Percentiles rank a stretch among this genome's conserved stretches.
phyloP scores from a whole-genome alignment of 331 rosid genomes.

The Acacia pycnantha region DNA sequence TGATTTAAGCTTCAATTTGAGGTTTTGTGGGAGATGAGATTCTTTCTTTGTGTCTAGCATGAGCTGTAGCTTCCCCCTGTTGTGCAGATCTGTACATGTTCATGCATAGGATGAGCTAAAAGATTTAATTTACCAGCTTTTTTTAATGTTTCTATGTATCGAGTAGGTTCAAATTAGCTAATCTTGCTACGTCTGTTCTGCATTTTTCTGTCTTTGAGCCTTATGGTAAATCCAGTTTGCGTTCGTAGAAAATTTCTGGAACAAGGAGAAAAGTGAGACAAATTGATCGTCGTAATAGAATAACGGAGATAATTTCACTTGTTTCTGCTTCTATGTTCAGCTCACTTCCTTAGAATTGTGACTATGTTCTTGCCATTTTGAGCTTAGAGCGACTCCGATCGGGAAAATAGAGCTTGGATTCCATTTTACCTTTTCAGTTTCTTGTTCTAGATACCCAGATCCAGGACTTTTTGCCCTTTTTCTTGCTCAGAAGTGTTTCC shows the following conservation, averaged over 20 bases:
- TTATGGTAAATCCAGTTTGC: not conserved
- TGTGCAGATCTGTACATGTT: conserved; percentile 44
- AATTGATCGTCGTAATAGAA: not conserved
- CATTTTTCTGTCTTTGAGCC: not conserved
- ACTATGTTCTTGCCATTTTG: not conserved
- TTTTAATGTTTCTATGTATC: conserved; percentile 8
- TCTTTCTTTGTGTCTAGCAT: not conserved
- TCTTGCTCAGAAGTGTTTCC: conserved; percentile 9
- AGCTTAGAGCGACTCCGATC: not conserved
- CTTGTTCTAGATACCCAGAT: conserved; percentile 38
- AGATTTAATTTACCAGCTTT: conserved; percentile 1
- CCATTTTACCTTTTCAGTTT: not conserved
- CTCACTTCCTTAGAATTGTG: not conserved
- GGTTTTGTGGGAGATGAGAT: not conserved
- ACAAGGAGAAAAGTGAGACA: not conserved
- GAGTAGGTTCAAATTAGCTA: conserved; percentile 9
- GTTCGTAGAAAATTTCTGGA: not conserved
- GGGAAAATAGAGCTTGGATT: not conserved
- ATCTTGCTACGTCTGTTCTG: conserved; percentile 11
- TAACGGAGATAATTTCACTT: not conserved
- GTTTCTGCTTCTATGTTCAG: not conserved
- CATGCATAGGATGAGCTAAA: not conserved
- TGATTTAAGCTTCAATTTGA: conserved; percentile 29
- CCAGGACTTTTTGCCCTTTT: conserved; percentile 26
- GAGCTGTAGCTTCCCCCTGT: not conserved